Evolutionary conservation across 139 green algal genomes (phyloP).

Genomic region (Haematococcus lacustris): DNA sequence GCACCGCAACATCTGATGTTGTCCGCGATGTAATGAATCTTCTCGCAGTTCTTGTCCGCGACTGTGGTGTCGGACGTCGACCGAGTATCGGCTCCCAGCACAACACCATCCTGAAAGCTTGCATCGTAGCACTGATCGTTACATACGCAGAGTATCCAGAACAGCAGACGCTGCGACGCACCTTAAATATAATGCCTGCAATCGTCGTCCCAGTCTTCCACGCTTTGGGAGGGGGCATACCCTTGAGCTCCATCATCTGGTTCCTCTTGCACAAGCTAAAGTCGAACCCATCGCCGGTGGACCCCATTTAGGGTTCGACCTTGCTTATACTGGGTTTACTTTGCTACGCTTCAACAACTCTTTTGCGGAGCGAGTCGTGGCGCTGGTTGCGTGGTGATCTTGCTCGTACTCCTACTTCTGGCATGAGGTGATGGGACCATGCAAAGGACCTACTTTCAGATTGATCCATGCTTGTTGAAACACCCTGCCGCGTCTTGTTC

Average conservation of each 20-base stretch:
- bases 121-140: background rate
- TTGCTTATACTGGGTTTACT: no score
- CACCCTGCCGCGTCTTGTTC: no score
- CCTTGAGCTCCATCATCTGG: slow-evolving; percentile 62
- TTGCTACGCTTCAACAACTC: no score
- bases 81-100: slow-evolving; percentile 94
- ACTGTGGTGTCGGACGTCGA: slow-evolving; percentile 92
- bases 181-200: slow-evolving; percentile 92
- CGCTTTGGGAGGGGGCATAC: slow-evolving; percentile 56
- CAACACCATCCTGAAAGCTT: slow-evolving; percentile 83
- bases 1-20: slow-evolving; percentile 99
- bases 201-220: slow-evolving; percentile 98
- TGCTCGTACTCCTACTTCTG: no score
- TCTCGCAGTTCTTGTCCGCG: slow-evolving; percentile 99
- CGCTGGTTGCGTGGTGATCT: no score
- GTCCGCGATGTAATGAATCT: slow-evolving; percentile 96
- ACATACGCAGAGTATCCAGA: background rate
- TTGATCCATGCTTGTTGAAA: no score
- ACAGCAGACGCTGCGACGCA: slow-evolving; percentile 12
- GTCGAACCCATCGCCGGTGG: slow-evolving; percentile 68
- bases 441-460: no score
- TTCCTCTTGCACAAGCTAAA: slow-evolving; percentile 91
- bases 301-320: no score
- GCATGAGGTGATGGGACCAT: no score
- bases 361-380: no score